Evolutionary conservation across 768 basidiomycete genomes (phyloP), one percentile per base, ranked within the genome.

Genomic region (Hydnum rufescens): DNA sequence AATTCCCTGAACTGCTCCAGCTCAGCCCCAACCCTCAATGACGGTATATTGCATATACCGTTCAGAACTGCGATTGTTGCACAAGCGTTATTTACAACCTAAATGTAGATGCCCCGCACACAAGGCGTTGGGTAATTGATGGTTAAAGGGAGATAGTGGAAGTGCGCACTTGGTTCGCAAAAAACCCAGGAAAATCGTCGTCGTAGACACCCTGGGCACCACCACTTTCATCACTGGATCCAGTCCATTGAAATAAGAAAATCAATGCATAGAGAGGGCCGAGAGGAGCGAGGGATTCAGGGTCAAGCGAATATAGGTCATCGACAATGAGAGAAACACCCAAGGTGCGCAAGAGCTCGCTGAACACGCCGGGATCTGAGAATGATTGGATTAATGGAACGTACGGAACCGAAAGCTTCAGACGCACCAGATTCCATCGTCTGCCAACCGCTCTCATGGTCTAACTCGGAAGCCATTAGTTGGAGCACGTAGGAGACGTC

Each of bases 181-280:
- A 96, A 67, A 87, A 89, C 8, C 87, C 86, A 3, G 82, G 70
- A 58, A 89, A 90, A 18, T 65, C 66, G 36, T 73, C 71, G 22
- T 64, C 62, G 22, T 58, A 60, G 5, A 36, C 43, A 5, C 53
- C 49, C 36, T 22, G 13, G 59, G 56, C 32, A 60, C 58, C 26
- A 57, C 62, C 55, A 30, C 55, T 43, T 49, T 55, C 53, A 30
- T 62, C 57, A 44, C 58, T 28, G 48, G 70, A 67, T 13, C 82
- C 80, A n/a, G 89, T 68, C 82, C 88, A 96, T 70, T 96, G 95
- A 73, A 97, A 97, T 44, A 97, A 72, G 64, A 97, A 96, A 55
- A 97, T 82, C 26, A 97, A 70, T 1, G 93, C 90, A 58, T 84
- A 82, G 2, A 96, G 67, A 43, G 92, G 92, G 59, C 84, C 75